Percentiles rank a stretch among this genome's conserved stretches.
These are phyloP conservation scores for Candida tallmaniae DNA, from an alignment of 805 yeast genomes.

Conservation along the genomic window DNA sequence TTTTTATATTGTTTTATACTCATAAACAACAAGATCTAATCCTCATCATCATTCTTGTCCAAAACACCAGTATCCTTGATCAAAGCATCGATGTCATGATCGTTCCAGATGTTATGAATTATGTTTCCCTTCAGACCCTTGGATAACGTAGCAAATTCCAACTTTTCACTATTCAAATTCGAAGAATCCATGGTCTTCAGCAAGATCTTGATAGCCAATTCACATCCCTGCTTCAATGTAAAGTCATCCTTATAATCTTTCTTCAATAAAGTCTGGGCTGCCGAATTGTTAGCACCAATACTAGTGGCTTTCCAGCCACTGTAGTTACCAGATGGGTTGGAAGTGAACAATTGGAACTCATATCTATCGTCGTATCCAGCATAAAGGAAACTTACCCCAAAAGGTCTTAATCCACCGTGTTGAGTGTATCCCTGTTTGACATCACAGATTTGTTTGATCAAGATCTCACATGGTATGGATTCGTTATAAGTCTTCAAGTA, in stretches of 20 bases:
- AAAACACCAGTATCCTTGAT: conserved; percentile 70
- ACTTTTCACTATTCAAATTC: conserved; percentile 78
- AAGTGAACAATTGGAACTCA: conserved; percentile 88
- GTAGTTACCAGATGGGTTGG: conserved; percentile 96
- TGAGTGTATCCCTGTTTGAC: conserved; percentile 97
- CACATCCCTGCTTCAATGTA: conserved; percentile 69
- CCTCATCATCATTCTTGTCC: conserved; percentile 36
- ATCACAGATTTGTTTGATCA: conserved; percentile 87
- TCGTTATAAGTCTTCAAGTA: conserved; percentile 85
- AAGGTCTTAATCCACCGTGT: conserved; percentile 97
- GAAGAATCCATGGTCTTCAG: conserved; percentile 92
- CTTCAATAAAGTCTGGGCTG: conserved; percentile 92
- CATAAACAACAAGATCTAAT: background rate
- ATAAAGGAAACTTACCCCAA: conserved; percentile 92
- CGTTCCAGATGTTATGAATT: conserved; percentile 72
- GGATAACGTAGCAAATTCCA: conserved; percentile 81
- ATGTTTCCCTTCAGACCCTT: conserved; percentile 47
- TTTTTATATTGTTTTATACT: no score
- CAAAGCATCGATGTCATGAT: conserved; percentile 68
- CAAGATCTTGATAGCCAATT: conserved; percentile 84
- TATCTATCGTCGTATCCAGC: conserved; percentile 93
- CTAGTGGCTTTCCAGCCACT: conserved; percentile 98
- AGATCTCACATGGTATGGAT: conserved; percentile 87
- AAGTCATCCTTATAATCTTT: conserved; percentile 90
- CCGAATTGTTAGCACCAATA: conserved; percentile 93